These are phyloP conservation scores for Populus hybrid DNA, from an alignment of 441 rosid genomes.

Conservation along the genomic window DNA sequence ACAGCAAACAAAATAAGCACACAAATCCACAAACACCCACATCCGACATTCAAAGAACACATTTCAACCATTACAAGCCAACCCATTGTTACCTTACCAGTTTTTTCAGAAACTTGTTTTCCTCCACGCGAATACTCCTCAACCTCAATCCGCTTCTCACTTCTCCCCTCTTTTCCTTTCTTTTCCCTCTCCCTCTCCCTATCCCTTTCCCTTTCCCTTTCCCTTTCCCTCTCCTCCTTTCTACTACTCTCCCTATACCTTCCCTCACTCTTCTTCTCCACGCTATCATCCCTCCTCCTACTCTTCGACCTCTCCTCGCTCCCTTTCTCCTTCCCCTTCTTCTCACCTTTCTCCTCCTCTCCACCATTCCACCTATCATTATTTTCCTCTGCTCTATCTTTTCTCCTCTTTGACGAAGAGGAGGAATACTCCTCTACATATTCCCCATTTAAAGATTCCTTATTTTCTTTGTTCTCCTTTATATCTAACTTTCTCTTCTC, in stretches of 20 bases:
- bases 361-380: slow-evolving; percentile 82
- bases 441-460: slow-evolving; percentile 23
- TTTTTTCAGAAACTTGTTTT: slow-evolving; percentile 52
- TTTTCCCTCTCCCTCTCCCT: slow-evolving; percentile 13
- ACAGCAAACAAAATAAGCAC: background rate
- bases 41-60: background rate
- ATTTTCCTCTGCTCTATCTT: slow-evolving; percentile 53
- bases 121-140: slow-evolving; percentile 39
- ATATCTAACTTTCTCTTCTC: slow-evolving; percentile 68
- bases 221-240: slow-evolving; percentile 26
- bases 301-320: slow-evolving; percentile 53
- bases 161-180: slow-evolving; percentile 57
- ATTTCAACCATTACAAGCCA: background rate
- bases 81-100: slow-evolving; percentile 58
- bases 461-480: slow-evolving; percentile 38
- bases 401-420: slow-evolving; percentile 62
- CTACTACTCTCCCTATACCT: slow-evolving; percentile 70
- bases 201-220: slow-evolving; percentile 37
- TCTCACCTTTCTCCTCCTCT: slow-evolving; percentile 56
- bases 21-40: background rate
- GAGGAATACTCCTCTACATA: slow-evolving; percentile 43
- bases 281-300: slow-evolving; percentile 54
- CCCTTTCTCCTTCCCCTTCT: slow-evolving; percentile 11
- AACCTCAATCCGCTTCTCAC: slow-evolving; percentile 37
- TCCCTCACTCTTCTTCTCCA: slow-evolving; percentile 57